Evolutionary conservation across 495 filamentous ascomycete species (phyloP).

Genomic region (Diplogelasinospora grovesii): DNA sequence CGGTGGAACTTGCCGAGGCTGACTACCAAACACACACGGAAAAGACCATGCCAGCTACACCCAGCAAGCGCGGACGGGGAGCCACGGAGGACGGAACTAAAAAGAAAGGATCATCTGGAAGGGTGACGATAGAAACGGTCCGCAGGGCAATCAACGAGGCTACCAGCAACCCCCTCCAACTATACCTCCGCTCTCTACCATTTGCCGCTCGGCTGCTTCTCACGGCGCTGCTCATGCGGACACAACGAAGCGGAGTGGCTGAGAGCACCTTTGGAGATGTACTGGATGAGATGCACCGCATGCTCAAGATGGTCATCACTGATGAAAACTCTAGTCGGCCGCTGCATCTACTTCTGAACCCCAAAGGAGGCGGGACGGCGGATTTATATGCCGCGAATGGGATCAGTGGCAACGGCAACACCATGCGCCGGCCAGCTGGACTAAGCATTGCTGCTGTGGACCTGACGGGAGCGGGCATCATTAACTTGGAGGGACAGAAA

Average conservation of each 20-base stretch:
- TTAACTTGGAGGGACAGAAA: constrained; percentile 69
- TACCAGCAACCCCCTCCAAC: constrained; percentile 84
- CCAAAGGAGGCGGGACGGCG: constrained; percentile 3
- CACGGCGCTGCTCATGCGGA: constrained; percentile 67
- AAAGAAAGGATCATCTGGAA: constrained; percentile 31
- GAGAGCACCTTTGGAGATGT: constrained; percentile 90
- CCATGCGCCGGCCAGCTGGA: constrained; percentile 48
- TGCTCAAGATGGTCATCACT: constrained; percentile 55
- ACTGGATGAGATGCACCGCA: constrained; percentile 76
- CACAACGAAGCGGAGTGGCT: constrained; percentile 74
- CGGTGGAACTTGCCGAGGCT: constrained; percentile 90
- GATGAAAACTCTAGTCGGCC: constrained; percentile 42
- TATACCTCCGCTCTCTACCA: constrained; percentile 74
- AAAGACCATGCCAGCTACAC: constrained; percentile 28
- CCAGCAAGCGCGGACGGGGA: constrained; percentile 27
- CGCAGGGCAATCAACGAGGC: constrained; percentile 93
- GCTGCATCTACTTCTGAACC: constrained; percentile 22
- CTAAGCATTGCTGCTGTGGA: constrained; percentile 70
- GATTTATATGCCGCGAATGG: constrained; percentile 11
- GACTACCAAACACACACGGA: constrained; percentile 37
- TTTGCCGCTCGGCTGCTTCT: constrained; percentile 79
- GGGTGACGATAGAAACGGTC: constrained; percentile 86
- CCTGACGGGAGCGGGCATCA: constrained; percentile 77
- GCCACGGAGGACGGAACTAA: constrained; percentile 13
- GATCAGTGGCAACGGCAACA: background rate